Evolutionary conservation across 2,329 filamentous ascomycete genomes (phyloP).

Genomic region (Thielaviopsis populi): DNA sequence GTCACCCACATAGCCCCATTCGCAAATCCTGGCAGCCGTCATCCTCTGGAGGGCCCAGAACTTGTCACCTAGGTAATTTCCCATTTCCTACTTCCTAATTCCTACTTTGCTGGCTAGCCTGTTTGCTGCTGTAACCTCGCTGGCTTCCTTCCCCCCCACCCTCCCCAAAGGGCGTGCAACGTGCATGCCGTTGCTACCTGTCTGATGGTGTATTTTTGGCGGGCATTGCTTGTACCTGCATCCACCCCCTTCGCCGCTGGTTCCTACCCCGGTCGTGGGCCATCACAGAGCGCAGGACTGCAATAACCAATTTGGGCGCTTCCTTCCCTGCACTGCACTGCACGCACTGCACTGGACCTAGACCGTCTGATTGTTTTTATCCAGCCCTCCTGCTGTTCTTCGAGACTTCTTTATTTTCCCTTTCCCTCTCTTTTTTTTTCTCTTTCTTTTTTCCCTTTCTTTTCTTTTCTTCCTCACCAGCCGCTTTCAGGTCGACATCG

Average conservation of each 20-base stretch:
- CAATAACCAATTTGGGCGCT: too few relatives aligned
- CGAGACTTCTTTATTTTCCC: neutral
- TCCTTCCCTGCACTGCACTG: too few relatives aligned
- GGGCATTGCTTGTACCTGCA: neutral
- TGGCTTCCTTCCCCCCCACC: too few relatives aligned
- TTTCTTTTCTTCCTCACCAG: slow-evolving; percentile 9
- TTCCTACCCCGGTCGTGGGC: neutral
- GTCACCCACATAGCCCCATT: neutral
- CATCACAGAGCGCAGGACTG: neutral
- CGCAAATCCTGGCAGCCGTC: neutral
- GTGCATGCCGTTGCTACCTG: neutral
- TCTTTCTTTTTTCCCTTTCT: neutral
- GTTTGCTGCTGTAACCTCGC: too few relatives aligned
- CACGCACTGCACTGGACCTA: too few relatives aligned
- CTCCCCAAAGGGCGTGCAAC: too few relatives aligned
- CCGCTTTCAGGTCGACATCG: slow-evolving; percentile 11
- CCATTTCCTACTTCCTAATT: neutral
- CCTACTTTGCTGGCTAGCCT: neutral
- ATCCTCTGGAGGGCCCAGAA: slow-evolving; percentile 9
- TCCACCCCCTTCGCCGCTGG: neutral
- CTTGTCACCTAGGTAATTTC: slow-evolving; percentile 17
- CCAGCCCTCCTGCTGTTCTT: neutral
- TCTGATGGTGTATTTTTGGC: neutral
- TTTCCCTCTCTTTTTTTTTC: neutral
- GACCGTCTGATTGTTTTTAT: too few relatives aligned